Evolutionary conservation across 23 red algal genomes (phyloP).

Genomic region (Pyropia haitanensis): DNA sequence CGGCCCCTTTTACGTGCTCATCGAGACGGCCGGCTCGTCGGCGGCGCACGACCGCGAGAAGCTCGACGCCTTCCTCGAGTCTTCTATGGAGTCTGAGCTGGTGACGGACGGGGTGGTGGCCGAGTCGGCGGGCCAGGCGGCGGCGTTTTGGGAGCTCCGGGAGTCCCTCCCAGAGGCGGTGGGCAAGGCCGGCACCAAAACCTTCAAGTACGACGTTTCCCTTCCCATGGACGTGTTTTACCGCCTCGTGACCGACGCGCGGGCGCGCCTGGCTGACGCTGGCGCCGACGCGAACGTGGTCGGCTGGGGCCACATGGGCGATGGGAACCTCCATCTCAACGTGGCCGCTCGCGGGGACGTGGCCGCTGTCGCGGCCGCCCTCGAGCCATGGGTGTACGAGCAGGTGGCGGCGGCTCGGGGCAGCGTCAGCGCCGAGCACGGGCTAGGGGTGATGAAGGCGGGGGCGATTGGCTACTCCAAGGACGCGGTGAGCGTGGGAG

Average conservation of each 20-base stretch:
- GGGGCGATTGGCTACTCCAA: conserved; percentile 60
- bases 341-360: conserved; percentile 20
- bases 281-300: conserved; percentile 17
- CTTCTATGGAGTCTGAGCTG: conserved; percentile 34
- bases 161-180: conserved; percentile 88
- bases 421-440: conserved; percentile 90
- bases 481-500: conserved; percentile 28
- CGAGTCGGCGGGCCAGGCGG: conserved; percentile 62
- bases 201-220: conserved; percentile 94
- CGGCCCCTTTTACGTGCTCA: conserved; percentile 66
- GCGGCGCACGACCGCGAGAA: conserved; percentile 56
- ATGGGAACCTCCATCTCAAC: conserved; percentile 94
- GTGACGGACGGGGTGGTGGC: conserved; percentile 71
- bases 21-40: conserved; percentile 65
- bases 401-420: conserved; percentile 55
- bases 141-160: conserved; percentile 70
- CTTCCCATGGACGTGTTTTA: conserved; percentile 74
- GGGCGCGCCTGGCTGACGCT: conserved; percentile 24
- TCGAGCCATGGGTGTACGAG: conserved; percentile 96
- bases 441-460: conserved; percentile 79
- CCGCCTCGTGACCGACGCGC: conserved; percentile 31
- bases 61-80: conserved; percentile 70
- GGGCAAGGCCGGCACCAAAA: conserved; percentile 40
- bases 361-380: conserved; percentile 5
- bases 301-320: conserved; percentile 95